Conservation (phyloP, 106 monocot species). For the Acorus gramineus region DNA sequence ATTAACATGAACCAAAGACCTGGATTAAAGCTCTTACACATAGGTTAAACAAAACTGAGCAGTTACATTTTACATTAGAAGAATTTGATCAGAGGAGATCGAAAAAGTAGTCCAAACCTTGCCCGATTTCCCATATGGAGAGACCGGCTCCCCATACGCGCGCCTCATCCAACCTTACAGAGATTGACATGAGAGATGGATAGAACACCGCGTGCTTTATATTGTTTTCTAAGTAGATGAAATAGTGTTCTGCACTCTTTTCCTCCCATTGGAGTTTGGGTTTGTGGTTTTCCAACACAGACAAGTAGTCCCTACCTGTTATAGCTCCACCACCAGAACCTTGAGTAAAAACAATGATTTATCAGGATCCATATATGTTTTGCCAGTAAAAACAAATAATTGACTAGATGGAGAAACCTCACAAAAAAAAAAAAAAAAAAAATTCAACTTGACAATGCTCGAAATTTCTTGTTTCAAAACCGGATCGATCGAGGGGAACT, state of each 20-base stretch:
- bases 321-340: conserved; percentile 49
- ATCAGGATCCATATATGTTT: not conserved
- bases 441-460: too few relatives aligned
- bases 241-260: conserved; percentile 73
- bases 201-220: conserved; percentile 68
- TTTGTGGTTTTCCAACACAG: conserved; percentile 54
- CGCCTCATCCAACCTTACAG: conserved; percentile 58
- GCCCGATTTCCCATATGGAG: conserved; percentile 91
- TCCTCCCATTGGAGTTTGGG: conserved; percentile 70
- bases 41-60: too few relatives aligned
- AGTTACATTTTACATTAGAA: not conserved
- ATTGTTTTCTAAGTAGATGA: conserved; percentile 47
- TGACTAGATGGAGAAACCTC: conserved; percentile 9
- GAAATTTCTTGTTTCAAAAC: too few relatives aligned
- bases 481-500: too few relatives aligned
- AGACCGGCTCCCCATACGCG: conserved; percentile 56
- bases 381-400: not conserved
- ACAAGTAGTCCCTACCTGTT: conserved; percentile 52
- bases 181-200: conserved; percentile 71
- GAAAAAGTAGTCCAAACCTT: conserved; percentile 88
- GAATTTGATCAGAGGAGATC: conserved; percentile 49
- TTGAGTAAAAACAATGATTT: not conserved
- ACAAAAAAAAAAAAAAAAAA: too few relatives aligned
- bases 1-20: too few relatives aligned
- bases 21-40: too few relatives aligned